Evolutionary conservation across 495 filamentous ascomycete species (phyloP).

Genomic region (Immersiella caudata): DNA sequence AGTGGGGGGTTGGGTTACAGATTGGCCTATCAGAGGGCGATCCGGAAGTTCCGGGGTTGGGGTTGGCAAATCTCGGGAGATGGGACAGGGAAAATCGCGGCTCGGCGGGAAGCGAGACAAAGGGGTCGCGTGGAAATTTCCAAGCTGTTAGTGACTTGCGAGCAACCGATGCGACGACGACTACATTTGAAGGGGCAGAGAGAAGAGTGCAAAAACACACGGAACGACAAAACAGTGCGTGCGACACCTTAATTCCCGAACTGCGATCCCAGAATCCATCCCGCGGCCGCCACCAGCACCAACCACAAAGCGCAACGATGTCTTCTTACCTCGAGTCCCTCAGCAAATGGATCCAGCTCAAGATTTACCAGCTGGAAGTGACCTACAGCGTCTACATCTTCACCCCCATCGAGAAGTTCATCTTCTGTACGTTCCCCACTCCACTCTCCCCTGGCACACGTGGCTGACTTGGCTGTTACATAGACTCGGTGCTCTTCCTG

Average conservation of each 20-base stretch:
- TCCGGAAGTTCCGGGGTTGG: conserved; percentile 18
- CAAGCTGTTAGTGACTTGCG: background rate
- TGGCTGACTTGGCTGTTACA: background rate
- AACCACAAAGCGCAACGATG: conserved; percentile 34
- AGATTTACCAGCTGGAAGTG: conserved; percentile 54
- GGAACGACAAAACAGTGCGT: too few species aligned
- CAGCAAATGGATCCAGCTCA: conserved; percentile 50
- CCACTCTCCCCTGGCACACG: background rate
- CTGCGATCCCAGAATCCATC: too few species aligned
- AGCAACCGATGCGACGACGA: background rate
- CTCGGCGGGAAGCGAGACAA: conserved; percentile 5
- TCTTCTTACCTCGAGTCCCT: conserved; percentile 41
- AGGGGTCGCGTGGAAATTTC: conserved; percentile 10
- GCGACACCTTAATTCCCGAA: too few species aligned
- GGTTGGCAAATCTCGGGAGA: conserved; percentile 2
- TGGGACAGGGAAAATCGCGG: conserved; percentile 6
- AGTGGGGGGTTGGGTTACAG: background rate
- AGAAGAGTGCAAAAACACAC: too few species aligned
- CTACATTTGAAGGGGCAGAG: background rate
- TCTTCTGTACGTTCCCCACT: conserved; percentile 45
- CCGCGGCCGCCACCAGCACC: too few species aligned
- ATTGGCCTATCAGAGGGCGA: conserved; percentile 16
- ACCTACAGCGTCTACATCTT: conserved; percentile 52
- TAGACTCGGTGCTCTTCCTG: conserved; percentile 90
- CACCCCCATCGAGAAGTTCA: conserved; percentile 49